Percentiles rank a stretch among this genome's conserved stretches.
These are phyloP conservation scores for Aureobasidium lini DNA, from an alignment of 2,329 filamentous ascomycete species.

Conservation along the genomic window DNA sequence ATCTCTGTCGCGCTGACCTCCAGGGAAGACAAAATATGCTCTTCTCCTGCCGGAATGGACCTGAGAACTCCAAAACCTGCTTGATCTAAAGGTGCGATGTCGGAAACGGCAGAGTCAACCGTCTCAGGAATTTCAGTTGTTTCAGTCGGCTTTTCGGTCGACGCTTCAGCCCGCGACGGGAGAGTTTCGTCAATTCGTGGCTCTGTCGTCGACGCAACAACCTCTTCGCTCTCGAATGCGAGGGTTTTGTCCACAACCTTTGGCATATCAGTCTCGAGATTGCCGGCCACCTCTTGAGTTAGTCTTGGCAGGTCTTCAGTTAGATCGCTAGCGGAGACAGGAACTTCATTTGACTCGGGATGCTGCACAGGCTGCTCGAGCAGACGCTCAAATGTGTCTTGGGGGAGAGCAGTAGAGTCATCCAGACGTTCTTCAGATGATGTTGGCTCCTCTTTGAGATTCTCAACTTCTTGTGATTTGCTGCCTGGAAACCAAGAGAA, in stretches of 20 bases:
- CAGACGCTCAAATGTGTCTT: conserved; percentile 2
- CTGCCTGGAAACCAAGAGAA: conserved; percentile 10
- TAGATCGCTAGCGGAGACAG: accelerated
- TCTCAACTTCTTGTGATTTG: background rate
- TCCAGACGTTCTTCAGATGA: background rate
- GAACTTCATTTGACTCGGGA: background rate
- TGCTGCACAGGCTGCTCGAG: background rate
- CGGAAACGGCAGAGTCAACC: background rate
- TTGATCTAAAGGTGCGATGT: background rate
- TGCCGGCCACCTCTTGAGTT: background rate
- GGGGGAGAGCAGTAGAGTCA: background rate
- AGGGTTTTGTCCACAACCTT: background rate
- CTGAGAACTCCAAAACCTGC: too few relatives aligned
- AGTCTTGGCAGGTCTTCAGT: too few relatives aligned
- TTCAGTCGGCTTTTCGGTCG: background rate
- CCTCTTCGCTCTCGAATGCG: too few relatives aligned
- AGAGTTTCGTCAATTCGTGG: background rate
- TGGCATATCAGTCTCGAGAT: background rate
- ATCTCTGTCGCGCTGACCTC: background rate
- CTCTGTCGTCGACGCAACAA: too few relatives aligned
- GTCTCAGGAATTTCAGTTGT: background rate
- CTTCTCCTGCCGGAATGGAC: background rate
- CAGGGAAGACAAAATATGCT: background rate
- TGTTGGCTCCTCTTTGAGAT: background rate
- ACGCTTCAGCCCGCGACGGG: too few relatives aligned